phyloP scores from a whole-genome alignment of 768 basidiomycete genomes.

The Calocybe gangraenosa region DNA sequence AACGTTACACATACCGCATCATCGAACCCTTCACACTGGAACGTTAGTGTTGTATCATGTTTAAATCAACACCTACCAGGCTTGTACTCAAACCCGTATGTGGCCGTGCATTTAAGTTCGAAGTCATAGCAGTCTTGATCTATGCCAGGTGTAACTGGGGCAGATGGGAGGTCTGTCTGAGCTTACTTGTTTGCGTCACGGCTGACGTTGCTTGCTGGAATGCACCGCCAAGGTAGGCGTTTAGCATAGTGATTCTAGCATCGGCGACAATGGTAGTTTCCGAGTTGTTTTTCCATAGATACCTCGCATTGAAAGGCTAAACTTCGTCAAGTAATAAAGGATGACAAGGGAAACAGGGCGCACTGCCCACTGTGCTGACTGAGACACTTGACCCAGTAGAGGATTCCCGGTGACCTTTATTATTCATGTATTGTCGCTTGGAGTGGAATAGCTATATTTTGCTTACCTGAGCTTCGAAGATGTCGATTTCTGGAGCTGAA shows the following conservation, averaged over 20 bases:
- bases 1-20: constrained; percentile 39
- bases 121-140: constrained; percentile 71
- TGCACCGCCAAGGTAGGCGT: constrained; percentile 47
- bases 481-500: constrained; percentile 79
- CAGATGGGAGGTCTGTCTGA: background rate
- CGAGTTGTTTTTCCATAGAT: constrained; percentile 30
- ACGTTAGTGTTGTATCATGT: background rate
- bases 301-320: constrained; percentile 27
- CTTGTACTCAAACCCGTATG: constrained; percentile 81
- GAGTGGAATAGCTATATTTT: constrained; percentile 29
- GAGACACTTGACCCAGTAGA: constrained; percentile 52
- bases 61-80: constrained; percentile 40
- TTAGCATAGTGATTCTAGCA: constrained; percentile 27
- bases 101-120: constrained; percentile 48
- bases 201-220: constrained; percentile 56
- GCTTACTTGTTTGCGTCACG: constrained; percentile 52
- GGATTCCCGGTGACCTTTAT: constrained; percentile 28
- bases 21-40: constrained; percentile 34
- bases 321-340: constrained; percentile 39
- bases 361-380: constrained; percentile 77
- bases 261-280: constrained; percentile 57
- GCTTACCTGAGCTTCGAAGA: constrained; percentile 71
- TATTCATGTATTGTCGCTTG: constrained; percentile 30
- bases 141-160: constrained; percentile 18
- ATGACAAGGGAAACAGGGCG: constrained; percentile 61